These are phyloP conservation scores for Danielia oregonensis DNA, from an alignment of 805 yeast species.

Conservation along the genomic window DNA sequence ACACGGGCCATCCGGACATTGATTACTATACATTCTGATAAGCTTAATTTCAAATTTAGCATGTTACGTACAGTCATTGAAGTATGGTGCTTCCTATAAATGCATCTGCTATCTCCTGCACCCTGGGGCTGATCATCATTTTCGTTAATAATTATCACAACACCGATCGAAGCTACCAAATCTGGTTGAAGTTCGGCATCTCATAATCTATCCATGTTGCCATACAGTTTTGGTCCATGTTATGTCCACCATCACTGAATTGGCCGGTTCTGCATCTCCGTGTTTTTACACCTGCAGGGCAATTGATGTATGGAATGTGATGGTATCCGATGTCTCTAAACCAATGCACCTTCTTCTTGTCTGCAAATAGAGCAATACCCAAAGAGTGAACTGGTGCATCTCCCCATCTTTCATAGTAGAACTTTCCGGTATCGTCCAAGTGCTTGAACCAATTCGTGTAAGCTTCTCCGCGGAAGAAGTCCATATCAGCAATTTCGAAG, in stretches of 20 bases:
- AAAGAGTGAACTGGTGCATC: constrained; percentile 88
- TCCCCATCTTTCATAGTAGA: constrained; percentile 91
- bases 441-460: constrained; percentile 60
- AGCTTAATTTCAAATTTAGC: too few species aligned
- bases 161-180: too few species aligned
- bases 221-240: constrained; percentile 71
- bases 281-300: constrained; percentile 53
- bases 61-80: too few species aligned
- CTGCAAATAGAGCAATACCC: constrained; percentile 70
- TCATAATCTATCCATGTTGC: constrained; percentile 59
- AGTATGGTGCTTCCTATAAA: too few species aligned
- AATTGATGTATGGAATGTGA: constrained; percentile 72
- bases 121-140: too few species aligned
- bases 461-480: constrained; percentile 67
- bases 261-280: constrained; percentile 51
- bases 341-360: constrained; percentile 72
- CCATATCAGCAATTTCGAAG: constrained; percentile 83
- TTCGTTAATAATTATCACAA: too few species aligned
- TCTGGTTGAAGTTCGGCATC: constrained; percentile 21
- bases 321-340: constrained; percentile 79
- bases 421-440: constrained; percentile 70
- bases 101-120: too few species aligned
- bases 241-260: constrained; percentile 48
- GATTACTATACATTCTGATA: too few species aligned
- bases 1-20: too few species aligned